Evolutionary conservation across 805 yeast genomes (phyloP).

Genomic region (Phaffomyces thermotolerans): DNA sequence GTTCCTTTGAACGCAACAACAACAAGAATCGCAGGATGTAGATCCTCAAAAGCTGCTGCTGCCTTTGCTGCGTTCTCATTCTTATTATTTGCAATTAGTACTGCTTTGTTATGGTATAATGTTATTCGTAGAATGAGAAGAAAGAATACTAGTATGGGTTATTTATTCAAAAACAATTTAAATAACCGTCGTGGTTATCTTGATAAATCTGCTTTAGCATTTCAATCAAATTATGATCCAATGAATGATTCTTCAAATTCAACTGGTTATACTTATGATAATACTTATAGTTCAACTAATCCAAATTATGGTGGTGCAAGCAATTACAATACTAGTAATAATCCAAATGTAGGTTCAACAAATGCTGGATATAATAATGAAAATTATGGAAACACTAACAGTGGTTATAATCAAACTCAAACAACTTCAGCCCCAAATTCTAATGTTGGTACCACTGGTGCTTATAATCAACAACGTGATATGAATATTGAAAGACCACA

Average conservation of each 20-base stretch:
- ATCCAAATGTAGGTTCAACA: no score
- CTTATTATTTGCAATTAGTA: slow-evolving; percentile 22
- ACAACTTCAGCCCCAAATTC: no score
- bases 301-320: background rate
- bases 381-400: no score
- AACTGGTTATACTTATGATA: background rate
- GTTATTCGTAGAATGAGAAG: slow-evolving; percentile 20
- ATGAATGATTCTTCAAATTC: background rate
- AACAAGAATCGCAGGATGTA: slow-evolving; percentile 19
- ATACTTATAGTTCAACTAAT: background rate
- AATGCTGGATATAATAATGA: no score
- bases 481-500: no score
- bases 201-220: slow-evolving; percentile 8
- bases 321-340: no score
- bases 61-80: slow-evolving; percentile 28
- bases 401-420: no score
- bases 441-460: no score
- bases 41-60: slow-evolving; percentile 25
- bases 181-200: slow-evolving; percentile 2
- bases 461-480: no score
- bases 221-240: slow-evolving; percentile 2
- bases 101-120: slow-evolving; percentile 21
- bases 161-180: slow-evolving; percentile 5
- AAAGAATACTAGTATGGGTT: background rate
- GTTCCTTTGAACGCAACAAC: slow-evolving; percentile 12